phyloP scores from a whole-genome alignment of 257 asterid species.

The Ilex asprella region DNA sequence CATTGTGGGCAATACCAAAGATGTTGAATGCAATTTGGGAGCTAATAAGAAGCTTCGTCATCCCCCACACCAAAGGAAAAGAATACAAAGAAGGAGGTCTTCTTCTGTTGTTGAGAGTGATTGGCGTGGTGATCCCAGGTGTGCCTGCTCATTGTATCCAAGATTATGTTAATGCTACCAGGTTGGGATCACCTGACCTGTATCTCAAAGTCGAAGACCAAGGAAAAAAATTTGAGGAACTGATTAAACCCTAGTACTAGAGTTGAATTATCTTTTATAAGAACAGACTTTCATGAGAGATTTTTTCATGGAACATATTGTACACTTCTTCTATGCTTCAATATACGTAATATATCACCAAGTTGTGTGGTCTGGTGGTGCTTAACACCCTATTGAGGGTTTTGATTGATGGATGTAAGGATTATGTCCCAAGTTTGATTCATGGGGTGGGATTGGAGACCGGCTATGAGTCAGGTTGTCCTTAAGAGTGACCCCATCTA shows the following conservation, averaged over 20 bases:
- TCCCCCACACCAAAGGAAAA: conserved; percentile 18
- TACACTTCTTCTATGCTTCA: too few relatives aligned
- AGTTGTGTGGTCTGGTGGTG: too few relatives aligned
- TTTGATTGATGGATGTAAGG: too few relatives aligned
- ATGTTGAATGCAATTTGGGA: conserved; percentile 54
- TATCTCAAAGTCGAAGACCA: neutral
- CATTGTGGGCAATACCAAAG: conserved; percentile 15
- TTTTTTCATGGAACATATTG: too few relatives aligned
- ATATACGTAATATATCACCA: too few relatives aligned
- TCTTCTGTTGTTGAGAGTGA: conserved; percentile 27
- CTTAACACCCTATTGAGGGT: too few relatives aligned
- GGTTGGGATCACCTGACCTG: conserved; percentile 26
- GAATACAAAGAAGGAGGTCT: conserved; percentile 32
- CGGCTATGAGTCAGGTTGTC: too few relatives aligned
- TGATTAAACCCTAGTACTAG: neutral
- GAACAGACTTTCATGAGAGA: neutral
- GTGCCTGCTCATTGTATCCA: conserved; percentile 44
- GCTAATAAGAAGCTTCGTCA: conserved; percentile 42
- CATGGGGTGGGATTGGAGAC: too few relatives aligned
- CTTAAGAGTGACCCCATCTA: too few relatives aligned
- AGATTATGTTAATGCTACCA: conserved; percentile 43
- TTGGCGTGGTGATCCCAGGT: conserved; percentile 40
- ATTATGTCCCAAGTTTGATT: too few relatives aligned
- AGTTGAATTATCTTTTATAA: neutral
- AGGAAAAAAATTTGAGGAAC: neutral